Evolutionary conservation across 169 alveolate species (phyloP), one percentile per base, ranked within the genome.

Genomic region (Plasmodium blacklocki): DNA sequence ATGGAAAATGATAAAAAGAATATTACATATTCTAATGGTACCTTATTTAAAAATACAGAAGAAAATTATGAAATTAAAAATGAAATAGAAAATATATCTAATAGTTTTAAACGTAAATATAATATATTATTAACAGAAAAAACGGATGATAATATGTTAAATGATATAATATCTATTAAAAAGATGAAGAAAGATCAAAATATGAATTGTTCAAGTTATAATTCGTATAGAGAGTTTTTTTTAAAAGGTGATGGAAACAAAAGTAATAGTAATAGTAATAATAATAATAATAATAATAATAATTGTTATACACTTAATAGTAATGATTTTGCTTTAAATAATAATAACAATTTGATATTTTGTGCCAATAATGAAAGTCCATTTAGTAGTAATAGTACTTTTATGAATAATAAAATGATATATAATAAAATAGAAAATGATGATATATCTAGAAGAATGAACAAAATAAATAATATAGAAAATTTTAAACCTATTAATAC

Each of bases 81-180:
- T 56, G 90, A 80, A 80, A 80, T 80, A 68, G 76, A 80, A 56
- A 50, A 68, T 19, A 80, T 80, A 21, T n/a, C 90, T 0, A 68
- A 29, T 26, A 80, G 85, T 68, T 80, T 54, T 62, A 80, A 80
- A 80, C 90, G 90, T 26, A 80, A 68, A 73, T 68, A 80, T 47
- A 80, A 80, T 23, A 80, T 80, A 43, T 68, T 80, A 68, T 47
- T 80, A 6, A 49, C 74, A 0, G 90, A 80, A 1, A 66, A 68
- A 54, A 26, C 75, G 39, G 83, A 80, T 7, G 73, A 80, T 19
- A 68, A 23, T 56, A 23, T 80, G 32, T 18, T 80, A 45, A 80
- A 56, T 29, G 70, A 54, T 60, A 80, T 80, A 39, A 8, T 80
- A 18, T 54, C 90, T 9, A 47, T 73, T 15, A 80, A 80, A 62